Evolutionary conservation across 2,329 filamentous ascomycete species (phyloP).

Genomic region (Thelonectria olida): DNA sequence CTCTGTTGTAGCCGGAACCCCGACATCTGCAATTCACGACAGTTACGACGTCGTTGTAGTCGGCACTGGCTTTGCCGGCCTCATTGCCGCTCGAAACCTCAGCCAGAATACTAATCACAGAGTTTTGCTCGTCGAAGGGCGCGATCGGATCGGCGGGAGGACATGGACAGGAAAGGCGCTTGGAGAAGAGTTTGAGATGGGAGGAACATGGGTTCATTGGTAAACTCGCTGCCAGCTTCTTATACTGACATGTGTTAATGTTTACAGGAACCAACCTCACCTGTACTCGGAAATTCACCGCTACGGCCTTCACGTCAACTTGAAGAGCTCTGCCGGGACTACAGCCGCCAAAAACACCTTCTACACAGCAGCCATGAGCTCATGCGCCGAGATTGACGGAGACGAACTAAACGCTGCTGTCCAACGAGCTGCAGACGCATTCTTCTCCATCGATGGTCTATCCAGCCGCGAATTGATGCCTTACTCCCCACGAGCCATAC

Average conservation of each 20-base stretch:
- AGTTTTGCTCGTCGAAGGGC: conserved; percentile 46
- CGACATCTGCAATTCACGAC: background rate
- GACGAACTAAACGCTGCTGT: background rate
- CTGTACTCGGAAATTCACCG: conserved; percentile 26
- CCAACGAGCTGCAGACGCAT: conserved; percentile 30
- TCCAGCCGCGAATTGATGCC: conserved; percentile 46
- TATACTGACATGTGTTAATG: background rate
- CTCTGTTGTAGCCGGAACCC: background rate
- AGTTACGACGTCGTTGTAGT: conserved; percentile 10
- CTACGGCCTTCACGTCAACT: conserved; percentile 24
- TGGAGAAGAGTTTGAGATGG: conserved; percentile 48
- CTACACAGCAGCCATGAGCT: background rate
- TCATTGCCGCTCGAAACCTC: conserved; percentile 11
- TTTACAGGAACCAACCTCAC: conserved; percentile 27
- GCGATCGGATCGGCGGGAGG: conserved; percentile 50
- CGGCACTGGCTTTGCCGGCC: conserved; percentile 7
- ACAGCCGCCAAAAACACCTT: background rate
- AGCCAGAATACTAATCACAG: background rate
- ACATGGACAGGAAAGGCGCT: conserved; percentile 46
- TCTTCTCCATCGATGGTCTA: conserved; percentile 44
- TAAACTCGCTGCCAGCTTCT: background rate
- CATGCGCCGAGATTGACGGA: background rate
- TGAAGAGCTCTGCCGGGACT: conserved; percentile 24
- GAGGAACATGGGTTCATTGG: conserved; percentile 51
- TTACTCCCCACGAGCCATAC: conserved; percentile 45